Percentiles rank a stretch among this genome's conserved stretches.
These are phyloP conservation scores for Botrytis squamosa DNA, from an alignment of 2,329 filamentous ascomycete genomes.

Conservation along the genomic window DNA sequence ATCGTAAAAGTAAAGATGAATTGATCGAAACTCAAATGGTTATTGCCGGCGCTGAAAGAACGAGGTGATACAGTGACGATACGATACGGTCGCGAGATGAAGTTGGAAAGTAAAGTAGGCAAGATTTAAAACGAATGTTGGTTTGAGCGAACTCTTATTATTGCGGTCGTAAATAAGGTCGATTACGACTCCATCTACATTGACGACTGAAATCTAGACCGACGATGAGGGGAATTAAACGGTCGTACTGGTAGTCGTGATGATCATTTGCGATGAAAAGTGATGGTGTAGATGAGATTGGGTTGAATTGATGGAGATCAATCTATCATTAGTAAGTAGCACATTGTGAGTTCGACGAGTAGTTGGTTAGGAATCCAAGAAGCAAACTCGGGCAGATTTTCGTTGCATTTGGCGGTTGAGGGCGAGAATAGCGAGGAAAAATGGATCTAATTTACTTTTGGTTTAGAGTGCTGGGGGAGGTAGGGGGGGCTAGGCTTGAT, in stretches of 20 bases:
- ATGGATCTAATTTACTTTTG: constrained; percentile 9
- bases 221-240: background rate
- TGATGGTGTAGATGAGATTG: constrained; percentile 1
- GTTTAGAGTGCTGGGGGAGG: background rate
- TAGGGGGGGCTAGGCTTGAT: background rate
- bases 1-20: background rate
- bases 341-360: background rate
- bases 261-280: constrained; percentile 11
- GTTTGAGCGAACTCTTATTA: constrained; percentile 31
- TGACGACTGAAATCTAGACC: constrained; percentile 13
- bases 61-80: background rate
- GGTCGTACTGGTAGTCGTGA: constrained; percentile 9
- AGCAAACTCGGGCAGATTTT: background rate
- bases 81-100: background rate
- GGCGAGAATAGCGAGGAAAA: constrained; percentile 9
- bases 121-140: constrained; percentile 32
- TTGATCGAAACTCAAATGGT: background rate
- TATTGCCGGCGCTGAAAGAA: background rate
- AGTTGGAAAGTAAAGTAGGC: constrained; percentile 5
- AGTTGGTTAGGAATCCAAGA: background rate
- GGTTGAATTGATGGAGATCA: constrained; percentile 13
- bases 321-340: background rate
- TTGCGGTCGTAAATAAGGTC: background rate
- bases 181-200: constrained; percentile 16
- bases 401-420: background rate